Percentiles rank a stretch among this genome's conserved stretches.
Conservation (phyloP, 176 grass and related monocot genomes). For the Pontederia paniculata region DNA sequence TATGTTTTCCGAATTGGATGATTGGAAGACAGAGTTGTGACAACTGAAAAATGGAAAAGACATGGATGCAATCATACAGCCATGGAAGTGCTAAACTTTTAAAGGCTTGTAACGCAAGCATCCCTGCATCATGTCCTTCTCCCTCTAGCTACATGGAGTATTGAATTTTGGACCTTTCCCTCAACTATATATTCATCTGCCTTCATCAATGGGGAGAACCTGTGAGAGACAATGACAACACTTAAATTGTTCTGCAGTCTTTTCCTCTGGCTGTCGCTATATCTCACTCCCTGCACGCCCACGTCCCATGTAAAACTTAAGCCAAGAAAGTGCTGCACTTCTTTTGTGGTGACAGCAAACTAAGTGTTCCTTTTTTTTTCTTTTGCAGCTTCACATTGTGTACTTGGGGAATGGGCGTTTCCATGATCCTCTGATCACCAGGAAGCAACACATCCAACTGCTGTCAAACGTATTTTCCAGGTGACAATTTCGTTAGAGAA, state of each 20-base stretch:
- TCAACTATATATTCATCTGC: slow-evolving; percentile 45
- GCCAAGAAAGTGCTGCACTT: slow-evolving; percentile 15
- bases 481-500: slow-evolving; percentile 19
- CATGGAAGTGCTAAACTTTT: slow-evolving; percentile 53
- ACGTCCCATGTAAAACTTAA: slow-evolving; percentile 17
- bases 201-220: slow-evolving; percentile 17
- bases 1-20: too few relatives aligned
- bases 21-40: too few relatives aligned
- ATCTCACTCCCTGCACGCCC: slow-evolving; percentile 29
- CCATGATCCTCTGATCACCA: slow-evolving; percentile 50
- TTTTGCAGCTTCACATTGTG: slow-evolving; percentile 79
- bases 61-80: slow-evolving; percentile 45
- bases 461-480: slow-evolving; percentile 65
- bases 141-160: slow-evolving; percentile 37
- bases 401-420: slow-evolving; percentile 67
- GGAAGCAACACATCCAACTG: slow-evolving; percentile 50
- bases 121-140: too few relatives aligned
- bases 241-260: slow-evolving; percentile 39
- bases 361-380: too few relatives aligned
- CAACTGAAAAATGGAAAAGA: slow-evolving; percentile 26
- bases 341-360: slow-evolving; percentile 9
- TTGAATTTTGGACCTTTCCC: slow-evolving; percentile 34
- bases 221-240: slow-evolving; percentile 60
- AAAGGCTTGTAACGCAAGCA: slow-evolving; percentile 84
- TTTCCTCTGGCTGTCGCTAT: slow-evolving; percentile 32